phyloP scores from a whole-genome alignment of 1,284 basidiomycete species.

The Malassezia vespertilionis region DNA sequence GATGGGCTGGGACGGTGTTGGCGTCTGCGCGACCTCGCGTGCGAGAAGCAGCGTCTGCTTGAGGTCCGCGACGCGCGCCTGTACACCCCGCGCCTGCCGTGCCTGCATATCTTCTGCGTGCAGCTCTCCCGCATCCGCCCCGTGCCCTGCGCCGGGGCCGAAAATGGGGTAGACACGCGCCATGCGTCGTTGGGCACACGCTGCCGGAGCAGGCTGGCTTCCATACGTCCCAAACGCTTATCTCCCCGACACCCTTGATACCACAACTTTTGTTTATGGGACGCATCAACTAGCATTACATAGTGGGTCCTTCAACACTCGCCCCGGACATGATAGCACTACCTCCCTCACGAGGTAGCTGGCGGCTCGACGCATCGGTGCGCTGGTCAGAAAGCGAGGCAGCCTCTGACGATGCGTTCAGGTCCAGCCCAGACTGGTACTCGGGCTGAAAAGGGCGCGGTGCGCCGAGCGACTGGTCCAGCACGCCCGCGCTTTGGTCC shows the following conservation, averaged over 20 bases:
- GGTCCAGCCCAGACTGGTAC: conserved; percentile 9
- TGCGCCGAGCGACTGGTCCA: conserved; percentile 9
- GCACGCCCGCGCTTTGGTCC: conserved; percentile 9
- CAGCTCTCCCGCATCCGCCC: not conserved
- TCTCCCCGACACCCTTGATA: not conserved
- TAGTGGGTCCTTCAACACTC: too few species aligned
- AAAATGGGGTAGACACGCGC: conserved; percentile 5
- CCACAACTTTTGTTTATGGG: too few species aligned
- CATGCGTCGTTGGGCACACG: not conserved
- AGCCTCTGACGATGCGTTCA: not conserved
- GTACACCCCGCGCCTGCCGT: not conserved
- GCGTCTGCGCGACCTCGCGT: not conserved
- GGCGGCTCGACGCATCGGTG: conserved; percentile 3
- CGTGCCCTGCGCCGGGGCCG: not conserved
- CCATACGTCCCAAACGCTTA: not conserved
- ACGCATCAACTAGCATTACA: too few species aligned
- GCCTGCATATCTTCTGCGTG: not conserved
- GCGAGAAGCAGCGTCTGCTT: not conserved
- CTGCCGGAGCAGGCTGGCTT: not conserved
- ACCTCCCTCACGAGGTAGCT: not conserved
- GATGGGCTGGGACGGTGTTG: not conserved
- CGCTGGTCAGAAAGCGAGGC: too few species aligned
- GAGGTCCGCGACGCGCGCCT: not conserved
- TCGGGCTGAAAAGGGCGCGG: conserved; percentile 17
- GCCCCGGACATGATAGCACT: too few species aligned